These are phyloP conservation scores for Vigna hirtella DNA, from an alignment of 306 rosid species.

Conservation along the genomic window DNA sequence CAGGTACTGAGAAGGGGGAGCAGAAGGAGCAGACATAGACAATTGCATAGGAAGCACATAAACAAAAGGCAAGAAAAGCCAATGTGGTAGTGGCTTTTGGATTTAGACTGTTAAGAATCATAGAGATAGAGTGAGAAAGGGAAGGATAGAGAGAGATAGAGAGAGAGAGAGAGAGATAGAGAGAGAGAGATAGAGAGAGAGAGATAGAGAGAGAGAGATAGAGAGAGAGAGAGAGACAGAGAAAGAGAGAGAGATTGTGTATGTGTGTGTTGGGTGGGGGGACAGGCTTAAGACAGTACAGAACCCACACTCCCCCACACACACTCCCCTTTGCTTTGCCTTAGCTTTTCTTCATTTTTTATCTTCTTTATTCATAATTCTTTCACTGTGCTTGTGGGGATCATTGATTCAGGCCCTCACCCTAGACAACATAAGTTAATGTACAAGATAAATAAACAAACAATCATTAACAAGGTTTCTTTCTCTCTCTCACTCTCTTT, in stretches of 20 bases:
- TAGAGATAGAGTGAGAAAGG: slow-evolving; percentile 55
- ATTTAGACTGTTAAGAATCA: slow-evolving; percentile 53
- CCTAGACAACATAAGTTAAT: slow-evolving; percentile 60
- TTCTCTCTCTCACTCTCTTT: not conserved
- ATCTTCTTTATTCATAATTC: slow-evolving; percentile 43
- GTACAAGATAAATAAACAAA: slow-evolving; percentile 37
- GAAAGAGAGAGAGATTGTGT: not conserved
- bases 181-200: slow-evolving; percentile 54
- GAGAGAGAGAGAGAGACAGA: not conserved
- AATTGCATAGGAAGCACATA: slow-evolving; percentile 87
- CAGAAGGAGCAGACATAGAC: slow-evolving; percentile 84
- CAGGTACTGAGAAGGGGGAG: slow-evolving; percentile 88
- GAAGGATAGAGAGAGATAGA: not conserved
- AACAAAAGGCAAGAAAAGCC: slow-evolving; percentile 82
- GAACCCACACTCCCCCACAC: slow-evolving; percentile 79
- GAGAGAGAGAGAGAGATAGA: not conserved
- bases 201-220: not conserved
- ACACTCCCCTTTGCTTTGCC: slow-evolving; percentile 57
- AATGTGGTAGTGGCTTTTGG: slow-evolving; percentile 78
- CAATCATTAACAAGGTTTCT: slow-evolving; percentile 15
- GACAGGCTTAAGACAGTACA: slow-evolving; percentile 89
- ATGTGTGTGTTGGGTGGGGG: slow-evolving; percentile 82
- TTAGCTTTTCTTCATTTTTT: slow-evolving; percentile 40
- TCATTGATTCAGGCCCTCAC: slow-evolving; percentile 59
- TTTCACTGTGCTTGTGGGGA: slow-evolving; percentile 50